Conservation (phyloP, 192 early-diverging fungal genomes). For the Backusella liffmaniae region DNA sequence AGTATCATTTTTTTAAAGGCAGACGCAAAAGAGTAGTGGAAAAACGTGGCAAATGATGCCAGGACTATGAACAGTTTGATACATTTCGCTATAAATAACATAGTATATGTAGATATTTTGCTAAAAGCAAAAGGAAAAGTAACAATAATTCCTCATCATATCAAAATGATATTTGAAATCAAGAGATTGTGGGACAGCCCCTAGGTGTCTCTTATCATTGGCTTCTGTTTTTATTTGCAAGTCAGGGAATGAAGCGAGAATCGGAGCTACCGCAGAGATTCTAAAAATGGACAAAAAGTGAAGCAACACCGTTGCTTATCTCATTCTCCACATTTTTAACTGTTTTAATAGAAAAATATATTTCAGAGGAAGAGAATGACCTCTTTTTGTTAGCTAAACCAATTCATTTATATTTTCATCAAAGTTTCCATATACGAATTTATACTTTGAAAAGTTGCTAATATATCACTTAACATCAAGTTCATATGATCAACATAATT, state of each 20-base stretch:
- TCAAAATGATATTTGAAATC: background rate
- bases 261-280: background rate
- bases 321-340: background rate
- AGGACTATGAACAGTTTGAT: background rate
- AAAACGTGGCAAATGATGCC: background rate
- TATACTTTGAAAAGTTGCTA: background rate
- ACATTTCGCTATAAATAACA: background rate
- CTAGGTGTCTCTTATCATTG: background rate
- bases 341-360: background rate
- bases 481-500: background rate
- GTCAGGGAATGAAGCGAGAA: background rate
- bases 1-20: constrained; percentile 20
- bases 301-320: background rate
- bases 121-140: background rate
- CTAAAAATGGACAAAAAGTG: background rate
- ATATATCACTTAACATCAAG: background rate
- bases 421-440: too few relatives aligned
- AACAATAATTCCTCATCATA: background rate
- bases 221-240: background rate
- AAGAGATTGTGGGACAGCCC: background rate
- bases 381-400: background rate
- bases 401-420: background rate
- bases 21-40: background rate
- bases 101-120: background rate
- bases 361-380: background rate